Base-by-base conservation (phyloP, 2,329 filamentous ascomycete species). In the Epichloe festucae region DNA sequence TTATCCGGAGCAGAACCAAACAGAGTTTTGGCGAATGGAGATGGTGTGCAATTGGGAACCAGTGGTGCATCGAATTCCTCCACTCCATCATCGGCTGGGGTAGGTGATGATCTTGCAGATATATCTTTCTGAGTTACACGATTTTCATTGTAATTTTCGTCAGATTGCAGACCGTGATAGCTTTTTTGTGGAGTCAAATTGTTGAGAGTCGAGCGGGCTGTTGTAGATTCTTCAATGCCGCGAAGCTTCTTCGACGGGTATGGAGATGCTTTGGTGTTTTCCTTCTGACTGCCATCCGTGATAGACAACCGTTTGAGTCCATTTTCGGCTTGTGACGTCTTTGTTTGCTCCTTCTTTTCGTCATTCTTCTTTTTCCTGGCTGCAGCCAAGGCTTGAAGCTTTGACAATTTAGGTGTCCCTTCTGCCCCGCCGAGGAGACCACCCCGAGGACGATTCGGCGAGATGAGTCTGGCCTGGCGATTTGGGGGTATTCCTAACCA, bases 371-470 rank as follows among this genome's bases (percentile, higher is more conserved):
- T 90, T 65, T 89, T 90, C 31, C 89, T 78, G 50, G 87, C 85
- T 36, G 89, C 89, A 49, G 91, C 90, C 42, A 98, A 73, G 46
- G 89, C 89, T 60, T 95, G 91, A 45, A 98, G 73, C 62, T 98
- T 98, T 5, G 91, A 95, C 67, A 87, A 76, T 62, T 90, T 93
- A 3, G 79, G 76, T n/a, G 71, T 62, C 12, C 70, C 70, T 46
- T 79, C 77, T 2, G 81, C 76, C 36, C 93, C 94, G 34, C 93
- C 94, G 2, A 95, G 68, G 0, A 98, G 73, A 2, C 89, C 85
- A 17, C 82, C 78, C 46, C 70, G 72, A 50, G 77, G 81, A 55
- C 38, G 77, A 15, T 59, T 55, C 53, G 66, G 79, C 41, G 82
- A 74, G 48, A 86, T 68, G 39, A 90, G 77, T 15, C 84, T 74